Evolutionary conservation across 306 rosid genomes (phyloP), one percentile per base, ranked within the genome.

Genomic region (Ammopiptanthus mongolicus): DNA sequence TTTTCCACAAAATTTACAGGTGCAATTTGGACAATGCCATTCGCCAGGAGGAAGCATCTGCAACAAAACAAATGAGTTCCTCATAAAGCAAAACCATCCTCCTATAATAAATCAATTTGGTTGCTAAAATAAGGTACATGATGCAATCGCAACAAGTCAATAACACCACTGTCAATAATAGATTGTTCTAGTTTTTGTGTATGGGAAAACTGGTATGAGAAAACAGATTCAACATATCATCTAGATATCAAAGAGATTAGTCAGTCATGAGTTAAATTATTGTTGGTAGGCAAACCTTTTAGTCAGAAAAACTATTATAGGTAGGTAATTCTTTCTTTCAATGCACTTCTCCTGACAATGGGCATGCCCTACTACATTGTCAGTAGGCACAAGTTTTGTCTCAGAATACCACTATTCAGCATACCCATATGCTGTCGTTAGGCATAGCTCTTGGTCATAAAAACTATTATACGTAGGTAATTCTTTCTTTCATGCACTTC

Each of bases 31-130:
- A 78, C 99, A 96, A 73, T 82, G 91, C 99, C 99, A 96, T 59
- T 96, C 99, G 63, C 97, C 99, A 0, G 86, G 86, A 22, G 99
- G 98, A 78, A 88, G 97, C 89, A 85, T 89, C 99, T 93, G 96
- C 69, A 57, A 78, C 36, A 86, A 81, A 23, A 75, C 29, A 70
- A 52, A 71, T 51, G 71, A 81, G 51, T 39, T 65, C 64, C 80
- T 71, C 58, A 78, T 8, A 53, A 79, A 48, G 67, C 37, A 39
- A 60, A 79, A 47, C 1, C 33, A 75, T 63, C 44, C 55, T 75
- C 65, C 74, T 53, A 57, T 22, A 41, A 61, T 33, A 71, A 66
- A 52, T 18, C 52, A 52, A 80, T 25, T 56, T 37, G 18, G 67
- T 61, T 21, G 15, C 87, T 22, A 57, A 37, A 56, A 15, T 62